These are phyloP conservation scores for Aspergillus sp. DNA, from an alignment of 2,329 filamentous ascomycete species.

Conservation along the genomic window DNA sequence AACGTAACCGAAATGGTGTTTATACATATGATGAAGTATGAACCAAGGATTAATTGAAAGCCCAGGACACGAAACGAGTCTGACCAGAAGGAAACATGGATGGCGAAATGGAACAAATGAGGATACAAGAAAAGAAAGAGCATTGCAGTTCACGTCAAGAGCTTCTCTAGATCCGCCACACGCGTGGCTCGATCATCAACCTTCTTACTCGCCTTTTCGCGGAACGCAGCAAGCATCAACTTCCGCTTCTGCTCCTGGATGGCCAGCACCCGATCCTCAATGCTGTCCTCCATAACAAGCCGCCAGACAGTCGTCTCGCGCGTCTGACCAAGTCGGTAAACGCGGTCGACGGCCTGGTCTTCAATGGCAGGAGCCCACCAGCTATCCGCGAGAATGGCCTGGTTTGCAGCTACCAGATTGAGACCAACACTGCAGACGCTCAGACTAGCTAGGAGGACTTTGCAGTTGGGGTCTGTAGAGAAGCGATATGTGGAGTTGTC, in stretches of 20 bases:
- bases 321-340: constrained; percentile 81
- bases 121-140: not conserved
- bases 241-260: constrained; percentile 78
- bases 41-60: not conserved
- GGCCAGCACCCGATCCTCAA: constrained; percentile 77
- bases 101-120: not conserved
- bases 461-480: constrained; percentile 65
- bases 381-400: constrained; percentile 77
- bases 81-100: not conserved
- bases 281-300: constrained; percentile 74
- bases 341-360: constrained; percentile 85
- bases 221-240: constrained; percentile 75
- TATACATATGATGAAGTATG: not conserved
- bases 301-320: constrained; percentile 76
- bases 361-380: constrained; percentile 96
- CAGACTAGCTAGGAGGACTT: constrained; percentile 77
- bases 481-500: constrained; percentile 70
- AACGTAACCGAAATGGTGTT: not conserved
- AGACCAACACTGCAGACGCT: constrained; percentile 81
- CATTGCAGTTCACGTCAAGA: constrained; percentile 26
- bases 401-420: constrained; percentile 82
- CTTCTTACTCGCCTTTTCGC: constrained; percentile 64
- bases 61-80: not conserved
- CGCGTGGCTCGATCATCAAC: constrained; percentile 55
- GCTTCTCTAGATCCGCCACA: constrained; percentile 49